Conservation (phyloP, 75 land plant species). For the Pinus tabuliformis region DNA sequence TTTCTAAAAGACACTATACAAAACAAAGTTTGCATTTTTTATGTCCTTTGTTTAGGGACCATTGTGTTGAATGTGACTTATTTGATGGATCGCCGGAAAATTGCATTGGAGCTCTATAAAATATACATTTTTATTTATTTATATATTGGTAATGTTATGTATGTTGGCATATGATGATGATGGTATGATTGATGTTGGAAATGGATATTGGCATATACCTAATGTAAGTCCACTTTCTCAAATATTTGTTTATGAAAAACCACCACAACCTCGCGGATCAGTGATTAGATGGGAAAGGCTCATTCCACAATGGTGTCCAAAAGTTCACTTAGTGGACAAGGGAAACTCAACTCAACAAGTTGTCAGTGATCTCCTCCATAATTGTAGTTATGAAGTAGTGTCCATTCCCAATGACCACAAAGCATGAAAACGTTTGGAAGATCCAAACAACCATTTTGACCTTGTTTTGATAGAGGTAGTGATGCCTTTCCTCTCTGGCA, state of each 20-base stretch:
- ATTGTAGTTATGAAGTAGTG: conserved; percentile 48
- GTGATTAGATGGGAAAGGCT: conserved; percentile 78
- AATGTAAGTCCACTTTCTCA: conserved; percentile 6
- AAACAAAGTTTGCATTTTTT: no score
- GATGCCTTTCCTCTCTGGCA: conserved; percentile 86
- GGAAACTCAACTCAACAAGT: no score
- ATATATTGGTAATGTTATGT: no score
- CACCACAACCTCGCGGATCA: conserved; percentile 33
- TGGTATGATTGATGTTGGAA: conserved; percentile 11
- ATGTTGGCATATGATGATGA: conserved; percentile 1
- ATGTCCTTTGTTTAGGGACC: no score
- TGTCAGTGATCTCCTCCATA: no score
- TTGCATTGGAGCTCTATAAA: no score
- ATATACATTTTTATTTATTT: no score
- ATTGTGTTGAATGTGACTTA: no score
- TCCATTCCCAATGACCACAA: conserved; percentile 68
- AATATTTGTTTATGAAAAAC: conserved; percentile 14
- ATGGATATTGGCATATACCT: conserved; percentile 18
- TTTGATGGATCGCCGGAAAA: no score
- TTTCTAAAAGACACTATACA: no score
- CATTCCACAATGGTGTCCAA: conserved; percentile 61
- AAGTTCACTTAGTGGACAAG: conserved; percentile 34
- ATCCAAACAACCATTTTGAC: conserved; percentile 55
- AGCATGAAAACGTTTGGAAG: conserved; percentile 82
- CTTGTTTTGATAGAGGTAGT: conserved; percentile 85